Evolutionary conservation across 2,329 filamentous ascomycete genomes (phyloP).

Genomic region (Penicillium sp.): DNA sequence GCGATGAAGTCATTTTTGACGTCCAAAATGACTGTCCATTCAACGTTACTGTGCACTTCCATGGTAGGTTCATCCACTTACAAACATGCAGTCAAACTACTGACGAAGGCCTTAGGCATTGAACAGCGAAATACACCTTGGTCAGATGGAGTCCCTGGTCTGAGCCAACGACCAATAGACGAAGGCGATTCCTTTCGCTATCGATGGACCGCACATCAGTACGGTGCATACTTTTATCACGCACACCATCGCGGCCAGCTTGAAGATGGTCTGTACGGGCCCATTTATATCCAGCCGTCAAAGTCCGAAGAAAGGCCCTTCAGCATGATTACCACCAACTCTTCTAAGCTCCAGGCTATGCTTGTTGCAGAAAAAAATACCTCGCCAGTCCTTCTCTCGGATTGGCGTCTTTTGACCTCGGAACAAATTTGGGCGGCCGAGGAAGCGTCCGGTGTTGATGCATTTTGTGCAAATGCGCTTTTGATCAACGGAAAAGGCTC

Average conservation of each 20-base stretch:
- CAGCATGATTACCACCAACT: constrained; percentile 29
- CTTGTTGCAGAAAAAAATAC: constrained; percentile 50
- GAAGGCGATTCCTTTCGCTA: constrained; percentile 53
- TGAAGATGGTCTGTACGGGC: constrained; percentile 60
- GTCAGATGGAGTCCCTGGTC: constrained; percentile 61
- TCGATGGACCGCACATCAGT: constrained; percentile 55
- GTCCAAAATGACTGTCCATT: constrained; percentile 32
- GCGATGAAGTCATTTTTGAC: constrained; percentile 30
- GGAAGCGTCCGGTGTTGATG: constrained; percentile 35
- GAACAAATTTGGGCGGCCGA: constrained; percentile 39
- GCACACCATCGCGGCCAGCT: constrained; percentile 57
- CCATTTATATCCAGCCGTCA: constrained; percentile 50
- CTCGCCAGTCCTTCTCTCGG: constrained; percentile 54
- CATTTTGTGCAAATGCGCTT: constrained; percentile 60
- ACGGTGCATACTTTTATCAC: constrained; percentile 64
- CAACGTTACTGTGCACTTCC: constrained; percentile 32
- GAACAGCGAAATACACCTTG: constrained; percentile 54
- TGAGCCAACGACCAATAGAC: constrained; percentile 55
- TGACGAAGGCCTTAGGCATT: constrained; percentile 20
- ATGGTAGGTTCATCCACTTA: constrained; percentile 19
- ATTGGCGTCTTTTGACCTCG: constrained; percentile 58
- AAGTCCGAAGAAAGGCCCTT: constrained; percentile 28
- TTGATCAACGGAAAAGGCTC: constrained; percentile 60
- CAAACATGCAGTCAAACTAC: not conserved
- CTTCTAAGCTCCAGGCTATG: constrained; percentile 44